These are phyloP conservation scores for Bruguiera sexangula DNA, from an alignment of 345 rosid genomes.

Conservation along the genomic window DNA sequence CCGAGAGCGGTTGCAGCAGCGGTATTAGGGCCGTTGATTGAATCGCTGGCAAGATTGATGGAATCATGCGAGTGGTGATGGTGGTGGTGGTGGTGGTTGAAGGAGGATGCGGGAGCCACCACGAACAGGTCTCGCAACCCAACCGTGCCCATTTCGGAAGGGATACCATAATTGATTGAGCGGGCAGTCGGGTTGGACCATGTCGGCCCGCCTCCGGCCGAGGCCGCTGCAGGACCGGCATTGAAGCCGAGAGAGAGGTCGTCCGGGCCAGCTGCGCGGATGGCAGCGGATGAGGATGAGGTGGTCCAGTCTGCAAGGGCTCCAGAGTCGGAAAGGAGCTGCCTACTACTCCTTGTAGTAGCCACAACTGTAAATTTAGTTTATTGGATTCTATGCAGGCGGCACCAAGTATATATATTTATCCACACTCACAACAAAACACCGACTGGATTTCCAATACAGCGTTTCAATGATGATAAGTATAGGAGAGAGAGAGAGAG, in stretches of 20 bases:
- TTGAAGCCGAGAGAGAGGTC: slow-evolving; percentile 97
- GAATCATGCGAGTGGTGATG: not conserved
- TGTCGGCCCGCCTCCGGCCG: slow-evolving; percentile 22
- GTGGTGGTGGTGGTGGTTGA: slow-evolving; percentile 41
- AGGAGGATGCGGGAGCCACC: slow-evolving; percentile 66
- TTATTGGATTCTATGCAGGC: not conserved
- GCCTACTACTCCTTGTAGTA: slow-evolving; percentile 68
- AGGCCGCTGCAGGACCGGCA: slow-evolving; percentile 59
- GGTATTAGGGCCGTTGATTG: slow-evolving; percentile 39
- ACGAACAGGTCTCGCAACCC: slow-evolving; percentile 69
- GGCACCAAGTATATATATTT: not conserved
- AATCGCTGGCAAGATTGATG: slow-evolving; percentile 32
- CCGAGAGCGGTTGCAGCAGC: slow-evolving; percentile 55
- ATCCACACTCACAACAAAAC: slow-evolving; percentile 4
- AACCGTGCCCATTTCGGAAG: slow-evolving; percentile 81
- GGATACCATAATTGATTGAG: slow-evolving; percentile 50
- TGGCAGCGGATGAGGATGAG: slow-evolving; percentile 49
- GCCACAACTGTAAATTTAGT: slow-evolving; percentile 63
- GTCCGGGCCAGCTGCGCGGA: slow-evolving; percentile 60
- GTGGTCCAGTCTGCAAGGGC: slow-evolving; percentile 91
- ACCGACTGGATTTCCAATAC: not conserved
- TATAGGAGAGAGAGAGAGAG: slow-evolving; percentile 7
- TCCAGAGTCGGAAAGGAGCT: slow-evolving; percentile 73
- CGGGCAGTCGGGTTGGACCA: slow-evolving; percentile 48
- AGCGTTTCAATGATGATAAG: slow-evolving; percentile 6